Evolutionary conservation across 768 basidiomycete genomes (phyloP).

Genomic region (Dioszegia crocea): DNA sequence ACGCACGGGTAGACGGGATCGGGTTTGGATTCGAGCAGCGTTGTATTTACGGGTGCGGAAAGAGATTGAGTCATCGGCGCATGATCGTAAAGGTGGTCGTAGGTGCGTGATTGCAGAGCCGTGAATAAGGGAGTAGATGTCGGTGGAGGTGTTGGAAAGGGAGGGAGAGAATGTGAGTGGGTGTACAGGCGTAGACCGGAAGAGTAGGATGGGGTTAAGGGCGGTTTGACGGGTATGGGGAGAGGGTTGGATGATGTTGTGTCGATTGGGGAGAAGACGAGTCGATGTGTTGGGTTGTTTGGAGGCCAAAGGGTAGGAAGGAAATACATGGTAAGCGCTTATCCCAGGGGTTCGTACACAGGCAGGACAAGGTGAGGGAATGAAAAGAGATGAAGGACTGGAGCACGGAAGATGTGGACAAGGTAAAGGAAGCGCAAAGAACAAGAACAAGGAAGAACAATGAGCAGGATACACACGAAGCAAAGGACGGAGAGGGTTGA

Average conservation of each 20-base stretch:
- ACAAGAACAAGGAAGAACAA: background rate
- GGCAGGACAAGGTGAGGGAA: background rate
- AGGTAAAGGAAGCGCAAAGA: background rate
- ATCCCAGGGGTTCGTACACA: background rate
- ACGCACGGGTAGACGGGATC: background rate
- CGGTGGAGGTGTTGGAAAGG: background rate
- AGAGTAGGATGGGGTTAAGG: slow-evolving; percentile 1
- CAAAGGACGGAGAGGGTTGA: background rate
- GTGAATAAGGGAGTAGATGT: background rate
- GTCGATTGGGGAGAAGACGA: slow-evolving; percentile 18
- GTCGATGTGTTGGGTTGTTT: slow-evolving; percentile 29
- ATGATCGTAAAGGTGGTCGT: no score
- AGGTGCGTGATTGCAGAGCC: background rate
- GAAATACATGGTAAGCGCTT: slow-evolving; percentile 22
- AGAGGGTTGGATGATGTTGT: background rate
- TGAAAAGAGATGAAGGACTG: background rate
- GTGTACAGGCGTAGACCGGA: background rate
- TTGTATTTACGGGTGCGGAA: no score
- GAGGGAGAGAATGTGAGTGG: background rate
- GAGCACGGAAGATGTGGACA: background rate
- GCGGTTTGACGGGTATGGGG: background rate
- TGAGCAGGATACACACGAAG: background rate
- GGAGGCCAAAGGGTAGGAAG: slow-evolving; percentile 24
- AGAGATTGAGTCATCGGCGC: no score
- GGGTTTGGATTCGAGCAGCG: background rate